Conservation (phyloP, 2,329 filamentous ascomycete genomes). For the Botrytis galanthina region DNA sequence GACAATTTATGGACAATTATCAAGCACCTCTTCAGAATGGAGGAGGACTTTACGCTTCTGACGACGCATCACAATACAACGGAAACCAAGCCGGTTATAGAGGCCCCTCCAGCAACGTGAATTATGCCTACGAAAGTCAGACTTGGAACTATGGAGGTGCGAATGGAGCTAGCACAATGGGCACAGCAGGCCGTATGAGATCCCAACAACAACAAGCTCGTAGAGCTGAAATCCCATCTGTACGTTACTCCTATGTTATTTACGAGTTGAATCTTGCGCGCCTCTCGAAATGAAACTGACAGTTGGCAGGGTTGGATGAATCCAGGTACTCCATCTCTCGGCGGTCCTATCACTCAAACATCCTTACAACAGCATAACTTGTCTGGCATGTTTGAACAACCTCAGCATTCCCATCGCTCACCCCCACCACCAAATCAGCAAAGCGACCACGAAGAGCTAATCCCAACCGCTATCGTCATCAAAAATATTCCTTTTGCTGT, state of each 20-base stretch:
- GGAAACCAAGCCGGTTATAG: conserved; percentile 38
- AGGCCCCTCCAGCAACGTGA: conserved; percentile 31
- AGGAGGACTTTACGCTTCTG: conserved; percentile 63
- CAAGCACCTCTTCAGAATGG: conserved; percentile 44
- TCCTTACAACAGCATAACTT: conserved; percentile 21
- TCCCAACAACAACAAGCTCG: conserved; percentile 46
- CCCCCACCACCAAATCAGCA: conserved; percentile 29
- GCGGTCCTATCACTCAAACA: conserved; percentile 11
- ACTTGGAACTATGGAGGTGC: conserved; percentile 71
- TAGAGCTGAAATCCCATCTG: conserved; percentile 59
- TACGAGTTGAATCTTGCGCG: conserved; percentile 27
- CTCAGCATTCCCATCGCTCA: conserved; percentile 27
- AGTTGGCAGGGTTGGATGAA: conserved; percentile 37
- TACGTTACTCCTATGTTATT: conserved; percentile 56
- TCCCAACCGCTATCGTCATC: conserved; percentile 97
- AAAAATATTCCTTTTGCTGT: conserved; percentile 99
- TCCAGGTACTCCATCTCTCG: conserved; percentile 54
- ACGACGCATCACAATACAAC: conserved; percentile 59
- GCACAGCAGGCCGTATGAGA: conserved; percentile 58
- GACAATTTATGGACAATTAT: conserved; percentile 70
- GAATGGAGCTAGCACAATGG: conserved; percentile 62
- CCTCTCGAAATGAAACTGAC: conserved; percentile 10
- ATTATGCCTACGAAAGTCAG: conserved; percentile 68
- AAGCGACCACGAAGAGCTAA: conserved; percentile 68
- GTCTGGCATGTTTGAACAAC: conserved; percentile 31